Percentiles rank a stretch among this genome's conserved stretches.
phyloP scores from a whole-genome alignment of 257 asterid genomes.

The Petrea volubilis region DNA sequence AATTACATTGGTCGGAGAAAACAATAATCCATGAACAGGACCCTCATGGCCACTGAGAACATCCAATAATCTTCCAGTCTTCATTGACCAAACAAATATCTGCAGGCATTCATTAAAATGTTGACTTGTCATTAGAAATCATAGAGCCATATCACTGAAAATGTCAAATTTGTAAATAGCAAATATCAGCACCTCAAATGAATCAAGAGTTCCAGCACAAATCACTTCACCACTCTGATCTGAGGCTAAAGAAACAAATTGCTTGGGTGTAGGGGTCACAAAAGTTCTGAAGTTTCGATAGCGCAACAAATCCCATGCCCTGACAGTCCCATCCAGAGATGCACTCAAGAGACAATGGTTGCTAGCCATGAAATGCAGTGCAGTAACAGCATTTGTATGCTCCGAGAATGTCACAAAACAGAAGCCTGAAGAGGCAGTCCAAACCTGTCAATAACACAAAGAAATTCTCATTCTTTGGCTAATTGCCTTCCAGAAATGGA shows the following conservation, averaged over 20 bases:
- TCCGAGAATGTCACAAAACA: slow-evolving; percentile 91
- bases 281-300: slow-evolving; percentile 93
- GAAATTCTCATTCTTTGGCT: slow-evolving; percentile 12
- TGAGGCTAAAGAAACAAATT: slow-evolving; percentile 88
- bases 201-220: slow-evolving; percentile 98
- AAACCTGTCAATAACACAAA: slow-evolving; percentile 63
- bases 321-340: slow-evolving; percentile 96
- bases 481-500: background rate
- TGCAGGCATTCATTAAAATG: slow-evolving; percentile 26
- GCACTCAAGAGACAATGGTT: slow-evolving; percentile 93
- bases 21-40: slow-evolving; percentile 96
- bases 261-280: slow-evolving; percentile 91
- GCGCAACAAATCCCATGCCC: slow-evolving; percentile 97
- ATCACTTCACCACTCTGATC: slow-evolving; percentile 98
- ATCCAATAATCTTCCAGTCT: slow-evolving; percentile 87
- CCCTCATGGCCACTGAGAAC: slow-evolving; percentile 98
- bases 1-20: slow-evolving; percentile 89
- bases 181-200: slow-evolving; percentile 74
- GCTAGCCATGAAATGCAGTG: slow-evolving; percentile 86
- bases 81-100: slow-evolving; percentile 99
- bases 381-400: slow-evolving; percentile 94
- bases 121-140: slow-evolving; percentile 32
- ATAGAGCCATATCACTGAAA: slow-evolving; percentile 15
- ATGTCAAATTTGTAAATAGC: slow-evolving; percentile 18
- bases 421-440: slow-evolving; percentile 94